Evolutionary conservation across 2,329 filamentous ascomycete genomes (phyloP).

Genomic region (Fusarium udum): DNA sequence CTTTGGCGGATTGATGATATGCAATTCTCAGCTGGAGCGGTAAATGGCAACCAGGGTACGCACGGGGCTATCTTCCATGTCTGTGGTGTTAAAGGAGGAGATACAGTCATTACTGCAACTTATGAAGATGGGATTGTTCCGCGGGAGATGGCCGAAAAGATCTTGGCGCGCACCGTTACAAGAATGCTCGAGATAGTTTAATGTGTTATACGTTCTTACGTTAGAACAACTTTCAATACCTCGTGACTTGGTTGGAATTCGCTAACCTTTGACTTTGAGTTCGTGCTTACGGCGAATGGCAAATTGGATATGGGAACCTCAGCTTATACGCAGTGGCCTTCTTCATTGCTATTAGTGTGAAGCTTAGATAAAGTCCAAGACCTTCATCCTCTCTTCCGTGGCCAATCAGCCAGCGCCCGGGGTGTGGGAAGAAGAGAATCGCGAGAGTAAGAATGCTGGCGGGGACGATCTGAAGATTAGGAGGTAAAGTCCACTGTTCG

Average conservation of each 20-base stretch:
- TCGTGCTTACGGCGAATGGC: too few relatives aligned
- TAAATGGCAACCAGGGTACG: constrained; percentile 17
- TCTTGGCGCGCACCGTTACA: background rate
- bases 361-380: accelerated
- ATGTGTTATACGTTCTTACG: accelerated
- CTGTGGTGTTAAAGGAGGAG: constrained; percentile 10
- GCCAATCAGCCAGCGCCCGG: background rate
- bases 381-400: too few relatives aligned
- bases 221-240: accelerated
- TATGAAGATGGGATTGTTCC: constrained; percentile 19
- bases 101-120: constrained; percentile 18
- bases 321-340: accelerated
- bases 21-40: constrained; percentile 19
- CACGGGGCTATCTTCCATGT: constrained; percentile 4
- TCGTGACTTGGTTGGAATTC: background rate
- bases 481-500: too few relatives aligned
- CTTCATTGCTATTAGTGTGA: accelerated
- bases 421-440: accelerated
- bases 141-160: background rate
- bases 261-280: too few relatives aligned
- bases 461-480: background rate
- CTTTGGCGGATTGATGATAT: constrained; percentile 29
- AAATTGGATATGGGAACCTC: too few relatives aligned
- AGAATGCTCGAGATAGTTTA: background rate
- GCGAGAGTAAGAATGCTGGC: background rate